Evolutionary conservation across 2,329 filamentous ascomycete species (phyloP).

Genomic region (Leptographium galeiforme): DNA sequence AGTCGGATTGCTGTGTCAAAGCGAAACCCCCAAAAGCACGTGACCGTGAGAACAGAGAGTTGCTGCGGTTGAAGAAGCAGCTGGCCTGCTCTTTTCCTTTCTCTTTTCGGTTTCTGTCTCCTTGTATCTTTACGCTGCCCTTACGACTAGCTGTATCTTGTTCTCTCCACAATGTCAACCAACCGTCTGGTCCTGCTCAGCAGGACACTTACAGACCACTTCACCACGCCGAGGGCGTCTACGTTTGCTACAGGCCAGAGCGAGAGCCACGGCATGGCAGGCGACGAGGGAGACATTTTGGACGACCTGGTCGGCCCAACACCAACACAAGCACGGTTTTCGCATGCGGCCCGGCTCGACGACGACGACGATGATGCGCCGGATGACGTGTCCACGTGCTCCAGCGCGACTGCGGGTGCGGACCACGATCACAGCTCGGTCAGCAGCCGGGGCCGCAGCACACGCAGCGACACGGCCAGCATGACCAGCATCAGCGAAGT

Average conservation of each 20-base stretch:
- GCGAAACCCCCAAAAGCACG: neutral
- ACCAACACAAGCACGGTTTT: neutral
- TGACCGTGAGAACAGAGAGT: neutral
- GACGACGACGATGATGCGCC: neutral
- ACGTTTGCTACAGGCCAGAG: neutral
- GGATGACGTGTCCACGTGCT: neutral
- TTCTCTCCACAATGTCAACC: neutral
- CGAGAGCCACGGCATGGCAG: neutral
- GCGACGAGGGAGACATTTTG: constrained; percentile 4
- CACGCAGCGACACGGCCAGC: neutral
- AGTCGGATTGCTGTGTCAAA: neutral
- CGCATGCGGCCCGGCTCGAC: no score
- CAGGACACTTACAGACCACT: neutral
- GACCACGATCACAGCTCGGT: neutral
- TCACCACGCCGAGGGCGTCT: neutral
- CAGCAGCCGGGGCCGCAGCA: neutral
- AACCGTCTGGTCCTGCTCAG: neutral
- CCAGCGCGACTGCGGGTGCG: neutral
- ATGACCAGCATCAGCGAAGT: neutral
- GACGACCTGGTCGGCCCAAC: constrained; percentile 2
- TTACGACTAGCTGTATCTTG: neutral
- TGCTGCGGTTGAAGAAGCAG: no score
- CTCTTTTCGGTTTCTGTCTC: neutral
- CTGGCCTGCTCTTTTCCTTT: neutral
- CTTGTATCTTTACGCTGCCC: neutral